Evolutionary conservation across 148 eudicot species (phyloP).

Genomic region (Rhododendron kiyosumense): DNA sequence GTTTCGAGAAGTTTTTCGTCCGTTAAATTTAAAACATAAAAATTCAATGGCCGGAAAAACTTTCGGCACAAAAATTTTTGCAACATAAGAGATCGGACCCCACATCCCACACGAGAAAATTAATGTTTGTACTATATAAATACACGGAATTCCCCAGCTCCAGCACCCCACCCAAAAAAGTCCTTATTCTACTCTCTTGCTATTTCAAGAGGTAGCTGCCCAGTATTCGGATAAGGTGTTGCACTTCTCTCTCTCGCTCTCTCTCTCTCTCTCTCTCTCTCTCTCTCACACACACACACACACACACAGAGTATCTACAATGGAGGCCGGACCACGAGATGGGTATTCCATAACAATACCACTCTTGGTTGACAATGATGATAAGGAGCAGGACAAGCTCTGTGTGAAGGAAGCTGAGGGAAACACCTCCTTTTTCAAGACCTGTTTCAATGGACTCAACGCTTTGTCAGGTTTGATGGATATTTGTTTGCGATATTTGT

Average conservation of each 20-base stretch:
- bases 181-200: neutral
- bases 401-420: constrained; percentile 1
- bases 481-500: neutral
- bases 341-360: constrained; percentile 10
- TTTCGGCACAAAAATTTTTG: too few relatives aligned
- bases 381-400: neutral
- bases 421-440: constrained; percentile 23
- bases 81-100: too few relatives aligned
- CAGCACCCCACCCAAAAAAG: neutral
- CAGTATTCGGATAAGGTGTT: neutral
- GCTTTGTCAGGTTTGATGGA: constrained; percentile 23
- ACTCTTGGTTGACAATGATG: constrained; percentile 3
- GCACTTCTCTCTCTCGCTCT: neutral
- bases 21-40: too few relatives aligned
- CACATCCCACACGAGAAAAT: neutral
- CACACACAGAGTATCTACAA: neutral
- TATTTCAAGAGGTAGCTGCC: neutral
- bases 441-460: constrained; percentile 27
- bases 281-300: neutral
- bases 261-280: neutral
- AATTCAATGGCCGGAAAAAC: too few relatives aligned
- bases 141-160: neutral
- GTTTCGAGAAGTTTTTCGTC: too few relatives aligned
- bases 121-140: neutral
- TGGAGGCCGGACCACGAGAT: constrained; percentile 7